Base-by-base conservation (phyloP, 352 stramenopile species). In the Globisporangium echinulatum region DNA sequence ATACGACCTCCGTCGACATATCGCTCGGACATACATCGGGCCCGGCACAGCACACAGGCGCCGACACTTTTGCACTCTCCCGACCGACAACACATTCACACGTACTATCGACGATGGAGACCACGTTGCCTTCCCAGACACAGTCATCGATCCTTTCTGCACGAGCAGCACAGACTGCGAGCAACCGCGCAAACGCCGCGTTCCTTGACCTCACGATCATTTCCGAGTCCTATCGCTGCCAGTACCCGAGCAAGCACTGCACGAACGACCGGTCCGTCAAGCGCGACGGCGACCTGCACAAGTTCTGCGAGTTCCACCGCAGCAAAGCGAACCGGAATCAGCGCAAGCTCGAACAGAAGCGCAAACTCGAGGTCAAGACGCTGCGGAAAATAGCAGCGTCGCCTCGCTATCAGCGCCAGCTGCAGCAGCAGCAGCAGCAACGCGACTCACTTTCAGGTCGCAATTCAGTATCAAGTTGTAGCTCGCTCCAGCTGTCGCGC, bases 301-400 rank as follows among this genome's bases (percentile, higher is more conserved):
- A 67, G 33, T 57, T 79, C 36, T 79, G 71, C 51, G 59, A 72
- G 40, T 61, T 64, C 56, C 71, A 79, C 52, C 68, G 71, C 6
- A 62, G 49, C 39, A 66, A 74, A 51, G 68, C 70, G 38, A 79
- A 82, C 54, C 52, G 60, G 36, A 75, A 79, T 59, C 73, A 82
- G 57, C 68, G 69, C 40, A 70, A 70, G 14, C 59, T 73, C 33
- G 64, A 77, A 48, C 63, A 74, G 37, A 67, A 69, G 17, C 63
- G 62, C 7, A 61, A 71, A 40, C 40, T 60, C 4, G 67, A 67
- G 14, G 48, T 19, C 39, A 66, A 53, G 10, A 25, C 47, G 10
- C 5, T 53, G 39, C 38, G 47, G 43, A 52, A 46, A 13, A 10
- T 33, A 7, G 54, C 19, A 7, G 15, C 49, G 19, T 56, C 56